Percentiles rank a stretch among this genome's conserved stretches.
Conservation (phyloP, 2,329 filamentous ascomycete species). For the Fusarium miscanthi region DNA sequence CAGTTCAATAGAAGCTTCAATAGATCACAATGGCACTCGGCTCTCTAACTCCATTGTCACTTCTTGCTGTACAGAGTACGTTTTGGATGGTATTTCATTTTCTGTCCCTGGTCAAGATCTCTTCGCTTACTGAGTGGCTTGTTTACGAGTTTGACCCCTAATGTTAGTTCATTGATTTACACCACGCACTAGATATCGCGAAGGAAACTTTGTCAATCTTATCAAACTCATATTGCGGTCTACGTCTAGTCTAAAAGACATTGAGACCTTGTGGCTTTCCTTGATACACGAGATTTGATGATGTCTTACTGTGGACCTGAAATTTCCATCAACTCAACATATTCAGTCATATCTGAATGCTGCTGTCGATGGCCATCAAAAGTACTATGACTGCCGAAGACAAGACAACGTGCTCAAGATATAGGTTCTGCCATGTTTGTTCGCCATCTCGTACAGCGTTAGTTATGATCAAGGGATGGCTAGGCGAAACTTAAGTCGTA, state of each 20-base stretch:
- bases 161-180: constrained; percentile 37
- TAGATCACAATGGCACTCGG: not conserved
- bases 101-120: constrained; percentile 6
- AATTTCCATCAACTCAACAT: not conserved
- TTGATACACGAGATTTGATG: not conserved
- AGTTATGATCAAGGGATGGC: not conserved
- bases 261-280: not conserved
- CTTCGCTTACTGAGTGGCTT: constrained; percentile 18
- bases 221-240: not conserved
- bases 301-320: not conserved
- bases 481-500: not conserved
- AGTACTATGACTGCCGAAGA: not conserved
- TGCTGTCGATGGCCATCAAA: not conserved
- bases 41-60: not conserved
- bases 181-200: constrained; percentile 16
- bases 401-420: not conserved
- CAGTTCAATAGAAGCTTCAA: not conserved
- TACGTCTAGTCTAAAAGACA: not conserved
- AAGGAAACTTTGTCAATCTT: constrained; percentile 6
- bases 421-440: not conserved
- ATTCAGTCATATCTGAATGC: not conserved
- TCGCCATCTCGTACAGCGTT: not conserved
- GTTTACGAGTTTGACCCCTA: constrained; percentile 10
- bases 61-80: not conserved
- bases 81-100: not conserved